A percentile compares a stretch with the other conserved stretches of the same genome.
Evolutionary conservation across 345 rosid species (phyloP).

Genomic region (Arabis hirsuta): DNA sequence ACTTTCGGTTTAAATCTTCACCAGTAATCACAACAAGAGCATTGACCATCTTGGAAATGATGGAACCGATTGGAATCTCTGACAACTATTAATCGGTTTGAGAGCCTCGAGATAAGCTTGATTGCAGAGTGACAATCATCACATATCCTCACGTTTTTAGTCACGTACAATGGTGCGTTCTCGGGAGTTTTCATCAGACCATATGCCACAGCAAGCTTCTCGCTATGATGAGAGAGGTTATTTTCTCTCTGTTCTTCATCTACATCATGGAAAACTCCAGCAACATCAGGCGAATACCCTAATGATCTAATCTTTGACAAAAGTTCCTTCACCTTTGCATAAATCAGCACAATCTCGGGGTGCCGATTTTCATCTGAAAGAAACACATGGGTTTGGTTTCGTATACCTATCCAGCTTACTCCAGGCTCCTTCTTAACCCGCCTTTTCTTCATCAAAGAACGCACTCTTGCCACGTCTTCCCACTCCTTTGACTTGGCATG

Average conservation of each 20-base stretch:
- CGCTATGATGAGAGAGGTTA: slow-evolving; percentile 74
- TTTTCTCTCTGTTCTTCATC: slow-evolving; percentile 87
- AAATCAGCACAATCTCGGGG: slow-evolving; percentile 61
- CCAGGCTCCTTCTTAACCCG: slow-evolving; percentile 87
- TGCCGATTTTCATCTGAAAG: slow-evolving; percentile 66
- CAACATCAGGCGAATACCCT: slow-evolving; percentile 71
- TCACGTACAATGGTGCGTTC: slow-evolving; percentile 61
- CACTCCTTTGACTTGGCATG: slow-evolving; percentile 72
- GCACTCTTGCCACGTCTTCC: slow-evolving; percentile 70
- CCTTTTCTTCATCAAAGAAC: slow-evolving; percentile 65
- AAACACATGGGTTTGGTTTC: slow-evolving; percentile 60
- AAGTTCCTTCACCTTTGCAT: slow-evolving; percentile 63
- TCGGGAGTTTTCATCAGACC: slow-evolving; percentile 71
- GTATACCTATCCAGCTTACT: slow-evolving; percentile 79
- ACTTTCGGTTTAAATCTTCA: slow-evolving; percentile 21
- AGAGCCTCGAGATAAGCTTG: slow-evolving; percentile 65
- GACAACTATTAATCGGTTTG: slow-evolving; percentile 61
- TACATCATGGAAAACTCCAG: slow-evolving; percentile 66
- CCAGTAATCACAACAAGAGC: slow-evolving; percentile 69
- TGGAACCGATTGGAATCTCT: slow-evolving; percentile 87
- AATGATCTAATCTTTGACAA: slow-evolving; percentile 64
- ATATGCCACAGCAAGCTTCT: slow-evolving; percentile 84
- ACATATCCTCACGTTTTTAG: slow-evolving; percentile 79
- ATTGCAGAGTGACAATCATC: slow-evolving; percentile 90
- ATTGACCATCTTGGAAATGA: slow-evolving; percentile 65